A percentile compares a stretch with the other conserved stretches of the same genome.
Conservation (phyloP, 495 filamentous ascomycete genomes). For the Lasiosphaeria ovina region DNA sequence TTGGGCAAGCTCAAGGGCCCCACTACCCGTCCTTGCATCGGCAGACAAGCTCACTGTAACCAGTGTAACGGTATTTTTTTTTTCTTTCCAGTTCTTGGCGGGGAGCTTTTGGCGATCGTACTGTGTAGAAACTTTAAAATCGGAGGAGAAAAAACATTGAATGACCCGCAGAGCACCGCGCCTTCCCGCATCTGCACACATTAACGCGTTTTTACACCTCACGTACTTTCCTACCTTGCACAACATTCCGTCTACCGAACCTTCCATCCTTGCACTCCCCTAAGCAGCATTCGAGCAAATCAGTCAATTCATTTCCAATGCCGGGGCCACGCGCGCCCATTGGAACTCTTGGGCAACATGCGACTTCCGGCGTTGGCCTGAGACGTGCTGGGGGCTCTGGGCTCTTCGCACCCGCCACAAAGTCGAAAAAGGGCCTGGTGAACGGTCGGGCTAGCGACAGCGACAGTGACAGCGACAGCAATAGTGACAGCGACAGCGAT, state of each 20-base stretch:
- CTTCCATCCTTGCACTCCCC: too few relatives aligned
- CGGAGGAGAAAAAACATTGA: too few relatives aligned
- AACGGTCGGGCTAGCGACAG: conserved; percentile 14
- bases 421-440: conserved; percentile 19
- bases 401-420: conserved; percentile 17
- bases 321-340: conserved; percentile 34
- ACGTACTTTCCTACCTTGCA: background rate
- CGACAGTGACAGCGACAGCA: conserved; percentile 23
- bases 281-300: background rate
- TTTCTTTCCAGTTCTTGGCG: too few relatives aligned
- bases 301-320: conserved; percentile 20
- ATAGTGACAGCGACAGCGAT: conserved; percentile 28
- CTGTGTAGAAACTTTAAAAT: too few relatives aligned
- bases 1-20: too few relatives aligned
- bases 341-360: conserved; percentile 32
- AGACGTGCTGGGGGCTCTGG: conserved; percentile 21
- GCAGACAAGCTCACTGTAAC: too few relatives aligned
- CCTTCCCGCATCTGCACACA: background rate
- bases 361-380: conserved; percentile 26
- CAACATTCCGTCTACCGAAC: background rate
- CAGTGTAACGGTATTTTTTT: too few relatives aligned
- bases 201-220: background rate
- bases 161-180: background rate
- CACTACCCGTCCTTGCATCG: too few relatives aligned
- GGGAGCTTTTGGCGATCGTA: too few relatives aligned